These are phyloP conservation scores for Penicillium sp. DNA, from an alignment of 2,329 filamentous ascomycete species.

Conservation along the genomic window DNA sequence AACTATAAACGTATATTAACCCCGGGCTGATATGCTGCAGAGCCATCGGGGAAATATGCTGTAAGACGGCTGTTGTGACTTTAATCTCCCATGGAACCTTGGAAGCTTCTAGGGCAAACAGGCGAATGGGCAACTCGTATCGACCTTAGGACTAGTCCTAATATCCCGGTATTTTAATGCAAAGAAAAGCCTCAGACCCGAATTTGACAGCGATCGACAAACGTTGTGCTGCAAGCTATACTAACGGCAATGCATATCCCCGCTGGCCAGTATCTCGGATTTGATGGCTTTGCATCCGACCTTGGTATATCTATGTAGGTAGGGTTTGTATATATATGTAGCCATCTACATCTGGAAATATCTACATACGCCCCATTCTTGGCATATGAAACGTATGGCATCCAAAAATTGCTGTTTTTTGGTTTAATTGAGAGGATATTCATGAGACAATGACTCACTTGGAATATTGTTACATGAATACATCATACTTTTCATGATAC, in stretches of 20 bases:
- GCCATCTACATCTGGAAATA: background rate
- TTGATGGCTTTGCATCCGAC: background rate
- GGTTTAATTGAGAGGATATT: background rate
- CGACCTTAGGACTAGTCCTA: too few relatives aligned
- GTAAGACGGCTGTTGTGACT: background rate
- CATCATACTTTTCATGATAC: background rate
- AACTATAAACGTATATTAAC: background rate
- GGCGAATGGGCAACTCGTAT: background rate
- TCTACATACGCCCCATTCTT: background rate
- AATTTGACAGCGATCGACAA: conserved; percentile 1
- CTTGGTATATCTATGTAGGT: background rate
- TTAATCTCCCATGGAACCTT: background rate
- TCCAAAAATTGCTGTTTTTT: background rate
- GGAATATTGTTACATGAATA: background rate
- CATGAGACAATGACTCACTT: background rate
- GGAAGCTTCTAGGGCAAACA: background rate
- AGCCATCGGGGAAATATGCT: background rate
- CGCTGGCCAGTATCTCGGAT: background rate
- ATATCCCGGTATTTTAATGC: background rate
- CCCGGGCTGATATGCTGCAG: background rate
- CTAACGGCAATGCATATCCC: background rate
- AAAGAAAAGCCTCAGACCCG: background rate
- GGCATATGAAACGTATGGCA: background rate
- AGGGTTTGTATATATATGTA: background rate
- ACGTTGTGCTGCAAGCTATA: background rate